Percentiles rank a stretch among this genome's conserved stretches.
phyloP scores from a whole-genome alignment of 306 rosid genomes.

The Inga laurina region DNA sequence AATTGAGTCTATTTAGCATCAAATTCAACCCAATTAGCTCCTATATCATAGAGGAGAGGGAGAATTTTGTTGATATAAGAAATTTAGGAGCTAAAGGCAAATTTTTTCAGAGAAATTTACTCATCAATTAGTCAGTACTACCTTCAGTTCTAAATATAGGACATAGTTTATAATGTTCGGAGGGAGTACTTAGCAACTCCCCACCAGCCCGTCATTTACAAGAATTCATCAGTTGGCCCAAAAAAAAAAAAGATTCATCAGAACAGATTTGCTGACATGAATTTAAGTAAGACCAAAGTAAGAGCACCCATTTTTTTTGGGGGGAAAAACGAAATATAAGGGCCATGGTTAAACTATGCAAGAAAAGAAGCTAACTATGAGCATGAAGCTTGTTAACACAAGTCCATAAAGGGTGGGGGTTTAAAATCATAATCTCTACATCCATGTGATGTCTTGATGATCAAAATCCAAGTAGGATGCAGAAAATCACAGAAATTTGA shows the following conservation, averaged over 20 bases:
- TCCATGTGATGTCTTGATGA: neutral
- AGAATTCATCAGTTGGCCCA: neutral
- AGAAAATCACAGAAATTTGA: neutral
- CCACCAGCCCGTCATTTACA: neutral
- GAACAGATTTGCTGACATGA: neutral
- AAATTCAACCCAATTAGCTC: too few relatives aligned
- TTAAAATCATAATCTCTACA: neutral
- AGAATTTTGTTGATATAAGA: too few relatives aligned
- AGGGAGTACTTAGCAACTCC: neutral
- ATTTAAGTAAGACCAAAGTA: neutral
- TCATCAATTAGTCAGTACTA: neutral
- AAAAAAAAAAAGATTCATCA: too few relatives aligned
- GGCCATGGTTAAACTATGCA: neutral
- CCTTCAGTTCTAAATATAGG: too few relatives aligned
- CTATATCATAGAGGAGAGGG: too few relatives aligned
- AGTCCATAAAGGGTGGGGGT: neutral
- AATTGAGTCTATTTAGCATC: too few relatives aligned
- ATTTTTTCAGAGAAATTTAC: neutral
- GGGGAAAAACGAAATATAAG: neutral
- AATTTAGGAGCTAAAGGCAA: neutral
- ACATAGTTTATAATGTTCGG: too few relatives aligned
- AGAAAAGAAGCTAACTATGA: neutral
- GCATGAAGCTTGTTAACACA: neutral
- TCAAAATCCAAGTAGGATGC: neutral
- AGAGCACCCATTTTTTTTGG: neutral